Percentiles rank a stretch among this genome's conserved stretches.
phyloP scores from a whole-genome alignment of 495 filamentous ascomycete genomes.

The Penicillium nucicola region DNA sequence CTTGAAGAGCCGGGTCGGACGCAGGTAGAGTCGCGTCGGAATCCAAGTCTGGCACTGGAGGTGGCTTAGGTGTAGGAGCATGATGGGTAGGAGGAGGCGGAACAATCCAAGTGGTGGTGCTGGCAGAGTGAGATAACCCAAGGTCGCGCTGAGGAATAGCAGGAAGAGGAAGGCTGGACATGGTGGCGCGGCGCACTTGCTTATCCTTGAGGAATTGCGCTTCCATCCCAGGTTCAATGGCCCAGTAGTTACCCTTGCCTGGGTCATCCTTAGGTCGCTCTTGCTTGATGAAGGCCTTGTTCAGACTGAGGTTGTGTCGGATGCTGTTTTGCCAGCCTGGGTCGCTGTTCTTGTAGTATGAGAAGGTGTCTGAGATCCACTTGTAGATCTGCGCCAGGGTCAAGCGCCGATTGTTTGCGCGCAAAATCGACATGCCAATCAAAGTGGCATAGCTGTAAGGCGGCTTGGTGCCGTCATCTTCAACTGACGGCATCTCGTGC shows the following conservation, averaged over 20 bases:
- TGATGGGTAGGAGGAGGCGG: conserved; percentile 28
- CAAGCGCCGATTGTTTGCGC: conserved; percentile 76
- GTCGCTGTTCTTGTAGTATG: conserved; percentile 77
- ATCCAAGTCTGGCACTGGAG: conserved; percentile 59
- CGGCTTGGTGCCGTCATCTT: conserved; percentile 88
- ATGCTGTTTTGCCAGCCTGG: conserved; percentile 99
- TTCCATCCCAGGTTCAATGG: conserved; percentile 84
- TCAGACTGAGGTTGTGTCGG: conserved; percentile 94
- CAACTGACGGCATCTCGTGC: conserved; percentile 71
- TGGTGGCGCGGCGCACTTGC: conserved; percentile 54
- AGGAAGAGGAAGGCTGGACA: conserved; percentile 43
- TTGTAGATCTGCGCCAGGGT: conserved; percentile 98
- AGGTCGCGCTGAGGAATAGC: conserved; percentile 34
- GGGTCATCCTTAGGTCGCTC: conserved; percentile 96
- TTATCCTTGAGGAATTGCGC: conserved; percentile 86
- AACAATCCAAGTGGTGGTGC: conserved; percentile 41
- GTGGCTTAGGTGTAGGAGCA: conserved; percentile 14
- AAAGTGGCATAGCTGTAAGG: conserved; percentile 90
- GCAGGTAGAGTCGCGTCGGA: conserved; percentile 95
- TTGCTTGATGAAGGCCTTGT: conserved; percentile 96
- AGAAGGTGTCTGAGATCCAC: conserved; percentile 94
- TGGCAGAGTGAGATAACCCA: conserved; percentile 22
- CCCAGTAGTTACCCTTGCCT: conserved; percentile 98
- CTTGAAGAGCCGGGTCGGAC: conserved; percentile 70
- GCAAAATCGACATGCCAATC: conserved; percentile 94